Base-by-base conservation (phyloP, 495 filamentous ascomycete genomes). In the Lasiosphaeria ovina region DNA sequence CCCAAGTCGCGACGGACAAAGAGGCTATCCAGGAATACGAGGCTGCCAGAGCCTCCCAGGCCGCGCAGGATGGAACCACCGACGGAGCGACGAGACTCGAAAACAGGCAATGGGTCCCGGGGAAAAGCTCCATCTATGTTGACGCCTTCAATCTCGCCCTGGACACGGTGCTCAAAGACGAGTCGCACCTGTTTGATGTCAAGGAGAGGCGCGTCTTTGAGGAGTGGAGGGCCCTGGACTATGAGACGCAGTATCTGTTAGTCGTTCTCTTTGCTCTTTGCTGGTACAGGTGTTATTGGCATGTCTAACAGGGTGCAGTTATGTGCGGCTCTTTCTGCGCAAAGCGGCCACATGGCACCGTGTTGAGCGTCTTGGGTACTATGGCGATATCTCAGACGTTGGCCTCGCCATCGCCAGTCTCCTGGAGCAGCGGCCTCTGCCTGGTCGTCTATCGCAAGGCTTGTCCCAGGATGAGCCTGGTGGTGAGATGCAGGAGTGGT, bases 291-390 rank as follows among this genome's bases (percentile, higher is more conserved):
- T 42, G 4, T 47, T 5, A 47, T 24, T 54, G 35, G 35, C 38
- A 44, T 33, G 35, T 48, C 54, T 42, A n/a, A 47, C 44, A 14
- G 5, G 2, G 12, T 47, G 44, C 61, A 80, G 78, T 48, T 98
- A 97, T 77, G 92, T 97, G 11, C 88, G 94, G 11, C 76, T 98
- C 6, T 98, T 98, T 66, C 81, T 98, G 6, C 89, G 94, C 51
- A 98, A 98, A 72, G 94, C 91, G 1, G 86, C 90, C n/a, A 85
- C 87, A 3, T 98, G 94, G 94, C 92, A 97, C 76, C 90, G 94
- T 36, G 83, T 93, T 61, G 81, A 83, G 61, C 82, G 85, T 31
- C 69, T 98, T 31, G 83, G 84, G 0, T 95, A 96, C 67, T 84
- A 92, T 66, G 83, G 85, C 54, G 93, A 98, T 69, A 90, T 98